Base-by-base conservation (phyloP, 2,329 filamentous ascomycete genomes). In the Westerdykella sp. region DNA sequence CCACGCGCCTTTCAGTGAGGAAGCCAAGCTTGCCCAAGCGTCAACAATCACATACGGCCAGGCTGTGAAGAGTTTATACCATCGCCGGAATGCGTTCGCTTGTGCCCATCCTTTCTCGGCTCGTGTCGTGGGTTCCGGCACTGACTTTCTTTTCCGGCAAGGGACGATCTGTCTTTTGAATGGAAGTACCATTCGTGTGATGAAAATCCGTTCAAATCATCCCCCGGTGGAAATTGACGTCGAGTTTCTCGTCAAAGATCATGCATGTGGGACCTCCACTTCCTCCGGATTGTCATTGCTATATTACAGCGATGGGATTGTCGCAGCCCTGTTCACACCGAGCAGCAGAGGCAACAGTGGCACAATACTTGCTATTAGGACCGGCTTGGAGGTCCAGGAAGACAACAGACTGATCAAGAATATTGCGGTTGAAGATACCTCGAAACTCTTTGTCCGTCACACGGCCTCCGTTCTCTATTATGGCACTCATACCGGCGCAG, bases 391-490 rank as follows among this genome's bases (percentile, higher is more conserved):
- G 3, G 14, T 41, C 18, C 13, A 47, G 18, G 37, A 63, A 59
- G 12, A 59, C 60, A 25, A 65, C 44, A 37, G 58, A 62, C 81
- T 34, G 56, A 68, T 62, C 10, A 45, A 38, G 22, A 34, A 42
- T n/a, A 42, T 63, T 25, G 22, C 34, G 15, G 40, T 63, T 2
- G 49, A 47, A 23, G 51, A 51, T 7, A 13, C 74, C 74, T 21
- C 71, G 22, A 80, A 77, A 46, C 65, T 88, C 1, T 86, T 88
- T 59, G 82, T 84, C 3, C 77, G 84, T 9, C 84, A 87, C 48
- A 79, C 80, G 45, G 54, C 62, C 1, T 56, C 72, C 1, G 81
- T 78, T 58, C 69, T 89, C 2, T 84, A 82, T 55, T 84, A 79
- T 51, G 85, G 83, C 4, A 83, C 80, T 0, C 78, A 81, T 59